Base-by-base conservation (phyloP, 495 filamentous ascomycete species). In the Cudoniella acicularis region DNA sequence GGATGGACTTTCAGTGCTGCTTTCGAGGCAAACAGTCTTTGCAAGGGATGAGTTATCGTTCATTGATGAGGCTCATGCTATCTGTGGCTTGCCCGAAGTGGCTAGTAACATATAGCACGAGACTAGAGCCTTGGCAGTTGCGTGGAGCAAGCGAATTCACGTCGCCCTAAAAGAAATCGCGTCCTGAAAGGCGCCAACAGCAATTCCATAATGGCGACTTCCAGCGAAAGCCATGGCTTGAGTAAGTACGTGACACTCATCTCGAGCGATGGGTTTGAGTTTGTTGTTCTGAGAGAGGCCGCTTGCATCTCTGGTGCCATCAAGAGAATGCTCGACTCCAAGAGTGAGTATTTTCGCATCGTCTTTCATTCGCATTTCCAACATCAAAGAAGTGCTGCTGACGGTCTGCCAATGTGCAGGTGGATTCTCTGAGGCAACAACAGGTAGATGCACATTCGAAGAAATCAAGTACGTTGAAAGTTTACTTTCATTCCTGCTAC, bases 261-360 rank as follows among this genome's bases (percentile, higher is more conserved):
- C 18, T 97, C 92, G 0, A 80, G 76, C 57, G 95, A 98, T 69
- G 89, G 86, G 46, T 96, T 87, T 70, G 90, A 96, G 69, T 98
- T 92, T 69, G 82, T 96, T 49, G 74, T 97, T 36, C 85, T 86
- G 4, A 86, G 91, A 47, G 89, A 88, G 48, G 85, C 89, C 0
- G 85, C 91, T 46, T 82, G 82, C 60, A 72, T 89, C 50, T 90
- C 90, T 18, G 86, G 86, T 18, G 87, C 86, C 18, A 89, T 98
- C 64, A 85, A 82, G 59, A 80, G 85, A 64, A 96, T 96, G 92
- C 72, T 98, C 45, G 87, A 96, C 63, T 85, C 88, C 3, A 75
- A 77, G 53, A 91, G 90, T 91, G 70, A 59, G 84, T 71, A 24
- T 36, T 48, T 49, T 17, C 18, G 10, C 54, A 25, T 20, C 26